Conservation (phyloP, 768 basidiomycete species). For the Candolleomyces efflorescens region DNA sequence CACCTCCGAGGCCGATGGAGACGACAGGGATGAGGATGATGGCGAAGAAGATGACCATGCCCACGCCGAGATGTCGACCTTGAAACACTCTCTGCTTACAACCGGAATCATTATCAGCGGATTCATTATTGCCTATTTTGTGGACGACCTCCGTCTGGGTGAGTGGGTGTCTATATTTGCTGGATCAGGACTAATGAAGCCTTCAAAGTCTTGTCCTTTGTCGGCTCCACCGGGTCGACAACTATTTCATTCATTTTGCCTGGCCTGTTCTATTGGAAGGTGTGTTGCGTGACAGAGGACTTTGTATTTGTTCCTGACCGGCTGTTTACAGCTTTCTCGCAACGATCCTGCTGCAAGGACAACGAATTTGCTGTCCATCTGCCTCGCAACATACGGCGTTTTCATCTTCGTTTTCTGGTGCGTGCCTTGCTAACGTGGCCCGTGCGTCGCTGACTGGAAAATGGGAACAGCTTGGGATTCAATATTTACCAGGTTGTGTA, state of each 20-base stretch:
- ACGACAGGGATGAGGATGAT: constrained; percentile 41
- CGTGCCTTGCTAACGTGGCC: constrained; percentile 27
- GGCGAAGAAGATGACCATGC: constrained; percentile 54
- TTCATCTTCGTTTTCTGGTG: constrained; percentile 88
- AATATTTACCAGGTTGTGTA: constrained; percentile 68
- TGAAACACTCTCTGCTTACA: constrained; percentile 71
- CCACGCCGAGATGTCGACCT: constrained; percentile 54
- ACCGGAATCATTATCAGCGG: constrained; percentile 56
- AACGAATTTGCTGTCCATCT: constrained; percentile 57
- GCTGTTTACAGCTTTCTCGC: constrained; percentile 54
- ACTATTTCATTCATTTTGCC: constrained; percentile 97
- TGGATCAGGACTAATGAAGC: neutral
- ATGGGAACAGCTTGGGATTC: constrained; percentile 57
- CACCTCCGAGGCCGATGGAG: constrained; percentile 21
- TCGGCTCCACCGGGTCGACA: constrained; percentile 94
- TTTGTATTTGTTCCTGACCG: constrained; percentile 9
- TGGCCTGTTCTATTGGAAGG: constrained; percentile 92
- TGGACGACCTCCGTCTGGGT: constrained; percentile 78
- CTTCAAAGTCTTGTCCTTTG: constrained; percentile 81
- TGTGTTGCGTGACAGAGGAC: constrained; percentile 18
- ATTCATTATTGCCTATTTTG: constrained; percentile 72
- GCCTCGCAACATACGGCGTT: constrained; percentile 68
- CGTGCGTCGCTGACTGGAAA: neutral
- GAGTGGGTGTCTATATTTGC: constrained; percentile 18
- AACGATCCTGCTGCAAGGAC: constrained; percentile 52